Base-by-base conservation (phyloP, 108 stramenopile genomes). In the Cylindrotheca fusiformis region DNA sequence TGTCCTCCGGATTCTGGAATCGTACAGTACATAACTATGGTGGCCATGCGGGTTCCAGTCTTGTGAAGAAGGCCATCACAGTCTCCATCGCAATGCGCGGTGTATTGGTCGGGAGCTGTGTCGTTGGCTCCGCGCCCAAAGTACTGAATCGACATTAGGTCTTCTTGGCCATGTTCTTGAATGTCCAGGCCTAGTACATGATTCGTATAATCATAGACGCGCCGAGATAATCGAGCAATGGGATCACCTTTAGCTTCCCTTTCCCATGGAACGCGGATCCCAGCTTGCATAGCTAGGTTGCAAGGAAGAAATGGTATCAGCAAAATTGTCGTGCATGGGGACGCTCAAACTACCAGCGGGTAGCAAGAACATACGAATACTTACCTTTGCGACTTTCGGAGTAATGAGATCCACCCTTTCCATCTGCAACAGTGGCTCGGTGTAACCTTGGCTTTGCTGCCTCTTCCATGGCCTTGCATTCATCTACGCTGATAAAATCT, bases 1-100 rank as follows among this genome's bases (percentile, higher is more conserved):
- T 86, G 88, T 3, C 96, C 97, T 10, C 96, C 96, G 4, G 58
- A 46, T 50, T 63, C 55, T 5, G 97, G 91, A 0, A 90, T 68
- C 8, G 86, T 79, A 60, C 96, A 97, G 71, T 97, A 97, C 78
- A 96, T 84, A 2, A 97, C 92, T 72, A 96, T 88, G 30, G 97
- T 96, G 2, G 97, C 95, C 77, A 97, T 87, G 5, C 97, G 83
- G 58, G 82, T 86, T 26, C 90, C 92, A 10, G 63, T 52, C 54
- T 74, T 81, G 79, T 87, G 83, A 6, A 75, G 66, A 29, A 85
- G 31, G 20, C 87, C 90, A 33, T 74, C 83, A 52, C 88, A 86
- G 28, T 79, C 76, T 29, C 91, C 96, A 68, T 95, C 94, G 64
- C 96, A 95, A 71, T 95, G 96, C 4, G 96, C 92, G 67, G 75